Evolutionary conservation across 331 rosid genomes (phyloP).

Genomic region (Quercus phellos): DNA sequence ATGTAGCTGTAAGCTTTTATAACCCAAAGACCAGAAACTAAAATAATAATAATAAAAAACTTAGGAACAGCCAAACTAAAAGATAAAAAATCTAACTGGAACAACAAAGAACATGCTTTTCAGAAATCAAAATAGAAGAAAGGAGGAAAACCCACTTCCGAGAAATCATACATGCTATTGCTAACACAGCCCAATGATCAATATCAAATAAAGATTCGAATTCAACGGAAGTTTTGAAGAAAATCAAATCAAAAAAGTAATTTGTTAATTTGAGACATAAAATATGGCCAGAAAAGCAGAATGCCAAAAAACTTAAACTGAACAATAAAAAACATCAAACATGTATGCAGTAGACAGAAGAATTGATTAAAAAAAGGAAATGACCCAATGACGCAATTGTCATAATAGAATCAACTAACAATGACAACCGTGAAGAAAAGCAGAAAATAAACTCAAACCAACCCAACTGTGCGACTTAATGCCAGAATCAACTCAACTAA

Average conservation of each 20-base stretch:
- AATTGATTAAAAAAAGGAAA: constrained; percentile 9
- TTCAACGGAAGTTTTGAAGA: background rate
- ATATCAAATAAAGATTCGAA: background rate
- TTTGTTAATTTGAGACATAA: too few relatives aligned
- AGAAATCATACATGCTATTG: background rate
- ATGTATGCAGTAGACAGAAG: constrained; percentile 6
- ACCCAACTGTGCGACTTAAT: constrained; percentile 40
- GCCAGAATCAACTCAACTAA: constrained; percentile 33
- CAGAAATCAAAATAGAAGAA: background rate
- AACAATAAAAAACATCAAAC: background rate
- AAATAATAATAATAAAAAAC: background rate
- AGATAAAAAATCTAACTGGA: constrained; percentile 13
- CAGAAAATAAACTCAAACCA: constrained; percentile 36
- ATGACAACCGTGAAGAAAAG: constrained; percentile 6
- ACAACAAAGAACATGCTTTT: background rate
- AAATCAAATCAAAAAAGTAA: too few relatives aligned
- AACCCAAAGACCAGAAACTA: constrained; percentile 18
- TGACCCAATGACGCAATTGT: constrained; percentile 4
- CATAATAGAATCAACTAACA: constrained; percentile 6
- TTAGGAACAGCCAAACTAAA: background rate
- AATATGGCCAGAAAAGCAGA: background rate
- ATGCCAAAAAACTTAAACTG: background rate
- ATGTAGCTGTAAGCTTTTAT: constrained; percentile 1
- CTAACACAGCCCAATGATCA: background rate
- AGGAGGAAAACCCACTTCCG: background rate